phyloP scores from a whole-genome alignment of 768 basidiomycete genomes.

The Sarcodon aspratus region DNA sequence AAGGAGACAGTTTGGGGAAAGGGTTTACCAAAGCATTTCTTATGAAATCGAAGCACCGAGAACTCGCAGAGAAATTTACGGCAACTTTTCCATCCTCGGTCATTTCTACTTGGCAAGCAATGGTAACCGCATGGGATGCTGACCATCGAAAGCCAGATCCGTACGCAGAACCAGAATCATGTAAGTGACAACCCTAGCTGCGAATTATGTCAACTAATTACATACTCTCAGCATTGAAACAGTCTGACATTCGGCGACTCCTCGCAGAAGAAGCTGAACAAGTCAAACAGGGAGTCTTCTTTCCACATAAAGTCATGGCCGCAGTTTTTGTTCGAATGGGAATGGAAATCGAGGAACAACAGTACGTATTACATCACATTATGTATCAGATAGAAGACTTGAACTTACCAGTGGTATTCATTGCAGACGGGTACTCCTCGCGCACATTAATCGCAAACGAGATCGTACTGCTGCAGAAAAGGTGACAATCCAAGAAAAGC shows the following conservation, averaged over 20 bases:
- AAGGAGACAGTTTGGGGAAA: slow-evolving; percentile 12
- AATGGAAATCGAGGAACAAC: slow-evolving; percentile 13
- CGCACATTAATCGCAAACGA: neutral
- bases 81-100: neutral
- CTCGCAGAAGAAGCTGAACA: too few species aligned
- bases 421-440: neutral
- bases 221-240: slow-evolving; percentile 3
- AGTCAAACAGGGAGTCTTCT: too few species aligned
- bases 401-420: neutral
- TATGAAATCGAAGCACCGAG: neutral
- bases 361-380: slow-evolving; percentile 7
- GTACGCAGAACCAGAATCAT: neutral
- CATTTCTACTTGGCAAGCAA: slow-evolving; percentile 9
- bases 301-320: slow-evolving; percentile 7
- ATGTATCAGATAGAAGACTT: neutral
- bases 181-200: neutral
- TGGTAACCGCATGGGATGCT: slow-evolving; percentile 13
- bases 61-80: neutral
- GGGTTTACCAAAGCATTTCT: neutral
- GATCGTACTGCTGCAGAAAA: neutral
- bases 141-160: slow-evolving; percentile 12
- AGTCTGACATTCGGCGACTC: slow-evolving; percentile 9
- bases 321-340: slow-evolving; percentile 9
- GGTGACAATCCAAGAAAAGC: slow-evolving; percentile 2
- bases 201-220: neutral